Base-by-base conservation (phyloP, 352 stramenopile genomes). In the Phytopythium cucurbitacearum region DNA sequence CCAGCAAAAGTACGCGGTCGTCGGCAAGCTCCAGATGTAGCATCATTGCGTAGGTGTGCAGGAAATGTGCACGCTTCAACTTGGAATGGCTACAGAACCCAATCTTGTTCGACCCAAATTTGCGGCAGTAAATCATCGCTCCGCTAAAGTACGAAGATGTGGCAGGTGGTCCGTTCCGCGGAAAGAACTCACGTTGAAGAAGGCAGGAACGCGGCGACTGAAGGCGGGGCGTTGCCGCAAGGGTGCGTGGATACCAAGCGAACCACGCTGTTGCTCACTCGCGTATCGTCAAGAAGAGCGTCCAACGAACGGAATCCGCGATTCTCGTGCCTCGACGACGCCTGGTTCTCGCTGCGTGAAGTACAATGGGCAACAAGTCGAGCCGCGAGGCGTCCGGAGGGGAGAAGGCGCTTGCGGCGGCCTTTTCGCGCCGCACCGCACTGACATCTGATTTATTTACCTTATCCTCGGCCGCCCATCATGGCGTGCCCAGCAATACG, bases 1-100 rank as follows among this genome's bases (percentile, higher is more conserved):
- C 71, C 70, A 95, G 56, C 67, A 87, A 43, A 94, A 92, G 59
- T 99, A 99, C 71, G 83, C 89, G 5, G 60, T 94, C 48, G 86
- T 98, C 7, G 85, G 87, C n/a, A 79, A 62, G 13, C 47, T 92
- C 7, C 15, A 32, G 7, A 0, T n/a, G 10, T 49, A 34, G 28
- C 6, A 33, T 12, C 12, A 32, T 16, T 21, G 8, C 40, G 40
- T 44, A 12, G 40, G 21, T 44, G 21, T 15, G 40, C 21, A 28
- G 21, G 21, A 28, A 28, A 28, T 28, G 21, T 28, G 21, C 21
- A 28, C 21, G 21, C 21, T 28, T 28, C 21, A 28, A 28, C 21
- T 28, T 28, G 21, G 21, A 28, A 28, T 28, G 21, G 21, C 21
- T 28, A 28, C 40, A 44, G 8, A 47, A 47, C 13, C 2, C 28